Percentiles rank a stretch among this genome's conserved stretches.
These are phyloP conservation scores for Castanospermum australe DNA, from an alignment of 306 rosid genomes.

Conservation along the genomic window DNA sequence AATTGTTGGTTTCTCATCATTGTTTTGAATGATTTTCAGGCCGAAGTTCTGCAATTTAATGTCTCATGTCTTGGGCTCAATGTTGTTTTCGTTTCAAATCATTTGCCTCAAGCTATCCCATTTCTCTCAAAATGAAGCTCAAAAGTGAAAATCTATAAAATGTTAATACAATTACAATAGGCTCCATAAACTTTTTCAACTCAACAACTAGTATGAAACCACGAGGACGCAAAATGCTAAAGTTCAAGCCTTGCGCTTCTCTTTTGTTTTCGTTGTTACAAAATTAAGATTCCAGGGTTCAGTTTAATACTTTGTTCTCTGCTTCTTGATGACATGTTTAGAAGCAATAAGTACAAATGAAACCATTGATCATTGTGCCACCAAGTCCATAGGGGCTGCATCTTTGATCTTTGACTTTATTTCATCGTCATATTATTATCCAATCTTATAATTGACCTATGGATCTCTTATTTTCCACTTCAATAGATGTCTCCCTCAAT, in stretches of 20 bases:
- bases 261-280: background rate
- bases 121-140: constrained; percentile 3
- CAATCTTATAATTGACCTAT: background rate
- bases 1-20: background rate
- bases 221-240: background rate
- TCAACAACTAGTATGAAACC: background rate
- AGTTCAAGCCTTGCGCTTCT: background rate
- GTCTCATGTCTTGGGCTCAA: constrained; percentile 3
- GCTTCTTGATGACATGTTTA: constrained; percentile 14
- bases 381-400: background rate
- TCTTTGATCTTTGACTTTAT: background rate
- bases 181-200: background rate
- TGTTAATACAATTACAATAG: background rate
- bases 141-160: constrained; percentile 12
- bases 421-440: background rate
- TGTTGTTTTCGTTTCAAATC: background rate
- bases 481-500: background rate
- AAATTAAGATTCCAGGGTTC: background rate
- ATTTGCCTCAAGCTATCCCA: background rate
- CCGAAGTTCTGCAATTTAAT: constrained; percentile 1
- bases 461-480: background rate
- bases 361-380: background rate
- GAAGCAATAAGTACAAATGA: background rate
- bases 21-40: background rate
- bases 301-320: background rate